Percentiles rank a stretch among this genome's conserved stretches.
Conservation (phyloP, 139 green algal species). For the Nannochloris sp. region DNA sequence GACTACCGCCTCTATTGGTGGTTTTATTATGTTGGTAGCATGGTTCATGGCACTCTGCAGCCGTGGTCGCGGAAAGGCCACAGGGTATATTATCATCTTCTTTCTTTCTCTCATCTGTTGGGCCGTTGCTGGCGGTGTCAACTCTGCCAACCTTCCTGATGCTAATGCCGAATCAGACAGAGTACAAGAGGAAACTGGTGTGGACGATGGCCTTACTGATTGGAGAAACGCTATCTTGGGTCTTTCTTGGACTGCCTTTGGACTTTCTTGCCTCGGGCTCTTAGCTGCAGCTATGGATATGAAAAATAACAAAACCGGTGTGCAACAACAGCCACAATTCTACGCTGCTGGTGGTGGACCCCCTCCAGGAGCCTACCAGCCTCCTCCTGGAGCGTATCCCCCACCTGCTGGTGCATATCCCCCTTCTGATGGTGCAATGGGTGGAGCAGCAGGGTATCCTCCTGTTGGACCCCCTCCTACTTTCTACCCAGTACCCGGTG, state of each 20-base stretch:
- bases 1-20: background rate
- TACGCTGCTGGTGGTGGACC: too few relatives aligned
- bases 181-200: background rate
- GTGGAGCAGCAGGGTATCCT: too few relatives aligned
- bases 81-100: background rate
- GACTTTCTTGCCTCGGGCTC: background rate
- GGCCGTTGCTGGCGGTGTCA: background rate
- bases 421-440: too few relatives aligned
- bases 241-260: background rate
- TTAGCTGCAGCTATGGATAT: background rate
- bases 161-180: background rate
- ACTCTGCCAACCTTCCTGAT: background rate
- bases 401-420: too few relatives aligned
- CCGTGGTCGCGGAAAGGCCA: background rate
- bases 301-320: background rate
- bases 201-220: background rate
- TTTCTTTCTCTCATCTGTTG: background rate
- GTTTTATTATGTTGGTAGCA: background rate
- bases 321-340: too few relatives aligned
- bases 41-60: background rate
- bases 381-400: too few relatives aligned
- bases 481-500: too few relatives aligned
- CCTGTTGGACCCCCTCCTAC: too few relatives aligned
- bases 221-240: background rate
- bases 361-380: too few relatives aligned